These are phyloP conservation scores for Pulveroboletus ridleyi DNA, from an alignment of 1,284 basidiomycete species.

Conservation along the genomic window DNA sequence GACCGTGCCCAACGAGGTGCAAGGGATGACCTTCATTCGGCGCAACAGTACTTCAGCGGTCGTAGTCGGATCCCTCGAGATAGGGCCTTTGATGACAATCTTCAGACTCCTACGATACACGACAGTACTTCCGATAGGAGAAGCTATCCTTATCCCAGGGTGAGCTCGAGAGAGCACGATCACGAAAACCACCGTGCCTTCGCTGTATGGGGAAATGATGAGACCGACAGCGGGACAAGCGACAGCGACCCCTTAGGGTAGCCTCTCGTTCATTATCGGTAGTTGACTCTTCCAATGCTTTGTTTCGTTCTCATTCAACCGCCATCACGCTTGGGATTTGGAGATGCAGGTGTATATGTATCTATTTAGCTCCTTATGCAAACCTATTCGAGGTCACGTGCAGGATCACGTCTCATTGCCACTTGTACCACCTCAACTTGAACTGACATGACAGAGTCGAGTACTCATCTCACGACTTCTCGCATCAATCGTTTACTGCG, in stretches of 20 bases:
- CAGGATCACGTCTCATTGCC: slow-evolving; percentile 8
- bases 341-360: slow-evolving; percentile 9
- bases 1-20: slow-evolving; percentile 49
- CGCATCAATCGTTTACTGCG: slow-evolving; percentile 58
- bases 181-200: slow-evolving; percentile 66
- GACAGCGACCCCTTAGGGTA: slow-evolving; percentile 57
- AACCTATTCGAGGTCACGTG: slow-evolving; percentile 27
- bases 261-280: not conserved
- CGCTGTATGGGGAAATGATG: slow-evolving; percentile 86
- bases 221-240: slow-evolving; percentile 84
- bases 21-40: slow-evolving; percentile 43
- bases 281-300: slow-evolving; percentile 1
- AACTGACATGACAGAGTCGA: slow-evolving; percentile 18
- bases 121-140: slow-evolving; percentile 43
- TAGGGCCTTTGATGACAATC: slow-evolving; percentile 56
- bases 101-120: slow-evolving; percentile 67
- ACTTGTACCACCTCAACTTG: not conserved
- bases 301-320: slow-evolving; percentile 11
- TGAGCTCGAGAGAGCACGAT: slow-evolving; percentile 44
- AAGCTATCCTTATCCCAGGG: slow-evolving; percentile 43
- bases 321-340: slow-evolving; percentile 6
- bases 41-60: slow-evolving; percentile 49
- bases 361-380: slow-evolving; percentile 10
- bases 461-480: slow-evolving; percentile 45
- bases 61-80: slow-evolving; percentile 61